Evolutionary conservation across 768 basidiomycete species (phyloP), one percentile per base, ranked within the genome.

Genomic region (Calocera viscosa): DNA sequence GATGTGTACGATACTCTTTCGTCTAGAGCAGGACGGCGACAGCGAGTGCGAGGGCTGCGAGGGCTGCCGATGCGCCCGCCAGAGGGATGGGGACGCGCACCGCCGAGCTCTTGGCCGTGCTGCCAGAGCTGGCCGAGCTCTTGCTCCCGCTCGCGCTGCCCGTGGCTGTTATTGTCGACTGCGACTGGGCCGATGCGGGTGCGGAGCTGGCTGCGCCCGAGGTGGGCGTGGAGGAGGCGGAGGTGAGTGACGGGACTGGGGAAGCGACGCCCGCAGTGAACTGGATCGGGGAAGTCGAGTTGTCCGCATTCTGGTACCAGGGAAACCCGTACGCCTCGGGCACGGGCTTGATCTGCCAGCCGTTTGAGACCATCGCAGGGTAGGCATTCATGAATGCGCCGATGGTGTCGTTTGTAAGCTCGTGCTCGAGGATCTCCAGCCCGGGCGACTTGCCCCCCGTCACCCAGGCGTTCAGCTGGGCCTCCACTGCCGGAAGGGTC

Each of bases 311-410:
- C 49, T 73, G 72, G 65, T 76, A 76, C 75, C 74, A 76, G 17
- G 69, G 68, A 67, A 74, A 71, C 47, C 76, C 34, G 65, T 70
- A 70, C 10, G 84, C 81, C 53, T 88, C 77, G 63, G 86, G 86
- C 40, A 78, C 76, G 68, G 68, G 74, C 63, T 67, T 65, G 32
- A 85, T 78, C 35, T 81, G 81, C 94, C 94, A 97, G 12, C 86
- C 86, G 70, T 86, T 85, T 2, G 79, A 71, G 69, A 79, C 77
- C 75, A 93, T 85, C 40, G 83, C 68, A 1, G 87, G 85, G 74
- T 82, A 90, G 8, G 82, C 82, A 43, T 77, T 76, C 0, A 87
- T 84, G 76, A 94, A 94, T 2, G 84, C 83, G 41, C 74, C 75
- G 22, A 77, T 72, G 38, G 70, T 71, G 64, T 68, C 68, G 38